These are phyloP conservation scores for Kernera saxatilis DNA, from an alignment of 345 rosid species.

Conservation along the genomic window DNA sequence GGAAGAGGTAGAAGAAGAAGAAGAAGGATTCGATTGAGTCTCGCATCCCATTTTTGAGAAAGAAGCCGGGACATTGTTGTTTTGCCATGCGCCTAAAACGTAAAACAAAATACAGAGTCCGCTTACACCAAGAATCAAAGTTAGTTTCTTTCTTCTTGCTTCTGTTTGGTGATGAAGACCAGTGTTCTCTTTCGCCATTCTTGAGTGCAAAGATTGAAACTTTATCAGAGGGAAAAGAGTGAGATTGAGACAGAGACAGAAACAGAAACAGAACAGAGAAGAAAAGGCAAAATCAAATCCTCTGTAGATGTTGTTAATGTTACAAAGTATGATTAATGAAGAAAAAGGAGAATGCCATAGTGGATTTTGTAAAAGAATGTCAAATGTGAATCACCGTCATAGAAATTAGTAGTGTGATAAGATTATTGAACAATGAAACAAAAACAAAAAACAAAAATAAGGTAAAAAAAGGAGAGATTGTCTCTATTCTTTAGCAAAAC, in stretches of 20 bases:
- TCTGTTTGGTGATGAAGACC: conserved; percentile 41
- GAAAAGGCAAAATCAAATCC: not conserved
- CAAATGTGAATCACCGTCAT: conserved; percentile 14
- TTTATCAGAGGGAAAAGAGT: not conserved
- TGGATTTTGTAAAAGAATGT: conserved; percentile 12
- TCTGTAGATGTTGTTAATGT: conserved; percentile 33
- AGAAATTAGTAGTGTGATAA: conserved; percentile 42
- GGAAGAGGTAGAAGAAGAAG: conserved; percentile 1
- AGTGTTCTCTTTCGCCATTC: conserved; percentile 34
- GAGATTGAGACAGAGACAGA: conserved; percentile 1
- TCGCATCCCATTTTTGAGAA: conserved; percentile 43
- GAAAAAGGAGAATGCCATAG: not conserved
- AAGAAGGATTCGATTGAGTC: conserved; percentile 21
- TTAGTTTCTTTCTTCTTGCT: conserved; percentile 63
- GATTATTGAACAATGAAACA: not conserved
- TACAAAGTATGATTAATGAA: not conserved
- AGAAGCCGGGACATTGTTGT: conserved; percentile 30
- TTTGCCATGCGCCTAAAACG: conserved; percentile 86
- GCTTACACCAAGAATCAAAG: conserved; percentile 69
- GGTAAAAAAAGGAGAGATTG: not conserved
- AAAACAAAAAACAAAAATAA: not conserved
- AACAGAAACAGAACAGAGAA: conserved; percentile 7
- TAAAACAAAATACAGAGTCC: conserved; percentile 83
- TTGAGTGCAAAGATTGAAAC: conserved; percentile 4
- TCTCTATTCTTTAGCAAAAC: conserved; percentile 21